These are phyloP conservation scores for Xylaria sp. DNA, from an alignment of 495 filamentous ascomycete genomes.

Conservation along the genomic window DNA sequence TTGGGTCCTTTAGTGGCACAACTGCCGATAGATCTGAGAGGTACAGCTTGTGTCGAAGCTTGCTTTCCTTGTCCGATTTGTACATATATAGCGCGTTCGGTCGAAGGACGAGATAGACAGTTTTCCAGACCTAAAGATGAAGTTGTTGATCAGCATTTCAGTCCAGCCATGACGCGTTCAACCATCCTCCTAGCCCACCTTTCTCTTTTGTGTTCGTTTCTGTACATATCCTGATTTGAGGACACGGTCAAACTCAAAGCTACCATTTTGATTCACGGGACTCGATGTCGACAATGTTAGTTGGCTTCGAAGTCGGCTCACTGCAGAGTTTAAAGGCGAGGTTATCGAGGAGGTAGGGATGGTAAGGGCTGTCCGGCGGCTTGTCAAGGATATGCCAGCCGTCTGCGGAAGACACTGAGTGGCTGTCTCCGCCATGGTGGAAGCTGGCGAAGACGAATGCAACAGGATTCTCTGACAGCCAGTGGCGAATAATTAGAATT, in stretches of 20 bases:
- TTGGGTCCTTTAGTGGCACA: slow-evolving; percentile 84
- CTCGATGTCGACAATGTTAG: slow-evolving; percentile 54
- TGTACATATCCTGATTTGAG: slow-evolving; percentile 84
- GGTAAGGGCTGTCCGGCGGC: slow-evolving; percentile 34
- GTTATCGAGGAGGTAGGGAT: slow-evolving; percentile 35
- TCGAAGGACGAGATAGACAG: slow-evolving; percentile 86
- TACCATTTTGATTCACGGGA: slow-evolving; percentile 92
- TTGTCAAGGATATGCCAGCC: slow-evolving; percentile 25
- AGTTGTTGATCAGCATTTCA: slow-evolving; percentile 45
- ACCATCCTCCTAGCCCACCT: slow-evolving; percentile 62
- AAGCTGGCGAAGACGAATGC: slow-evolving; percentile 5
- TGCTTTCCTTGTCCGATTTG: slow-evolving; percentile 87
- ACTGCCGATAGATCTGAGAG: slow-evolving; percentile 92
- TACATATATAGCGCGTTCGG: slow-evolving; percentile 95
- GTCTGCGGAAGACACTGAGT: slow-evolving; percentile 33
- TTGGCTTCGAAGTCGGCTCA: slow-evolving; percentile 61
- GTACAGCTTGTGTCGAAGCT: slow-evolving; percentile 84
- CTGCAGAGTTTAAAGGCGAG: slow-evolving; percentile 32
- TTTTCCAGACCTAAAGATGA: slow-evolving; percentile 75
- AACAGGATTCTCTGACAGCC: neutral
- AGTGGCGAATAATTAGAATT: slow-evolving; percentile 3
- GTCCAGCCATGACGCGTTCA: neutral
- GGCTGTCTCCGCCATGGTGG: slow-evolving; percentile 35
- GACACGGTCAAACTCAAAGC: slow-evolving; percentile 92
- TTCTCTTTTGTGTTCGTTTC: slow-evolving; percentile 91